Base-by-base conservation (phyloP, 2,329 filamentous ascomycete genomes). In the Raffaelea ambrosiae region DNA sequence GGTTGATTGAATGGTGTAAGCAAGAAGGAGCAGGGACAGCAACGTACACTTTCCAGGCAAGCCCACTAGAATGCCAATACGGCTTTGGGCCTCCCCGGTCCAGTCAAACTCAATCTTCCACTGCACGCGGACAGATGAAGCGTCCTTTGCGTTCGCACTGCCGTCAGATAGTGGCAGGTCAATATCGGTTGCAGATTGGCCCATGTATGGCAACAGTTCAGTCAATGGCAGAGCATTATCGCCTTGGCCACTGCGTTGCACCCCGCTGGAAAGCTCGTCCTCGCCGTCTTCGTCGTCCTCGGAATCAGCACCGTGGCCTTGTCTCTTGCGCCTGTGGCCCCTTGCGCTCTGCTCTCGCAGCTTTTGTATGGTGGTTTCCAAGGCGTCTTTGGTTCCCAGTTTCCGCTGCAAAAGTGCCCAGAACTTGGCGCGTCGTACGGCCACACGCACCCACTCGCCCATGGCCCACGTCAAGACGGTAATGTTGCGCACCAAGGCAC, bases 61-160 rank as follows among this genome's bases (percentile, higher is more conserved):
- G 4, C 75, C 74, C 2, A 79, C 66, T 52, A 77, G 59, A 11
- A 82, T 67, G 4, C 65, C 66, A 16, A 86, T 63, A 40, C 68
- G 67, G 54, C 76, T 85, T 56, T 76, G 73, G 4, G 80, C 83
- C 58, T 87, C 84, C 5, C 84, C 84, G 0, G 82, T 83, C 83
- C 83, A 87, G 61, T 87, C 83, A 57, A 87, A 85, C 2, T 64
- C 63, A 40, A 85, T 79, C 42, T 63, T 67, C 84, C 84, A 88
- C 48, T 72, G 68, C 1, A 87, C 64, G 22, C 77, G 71, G 4
- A 81, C 48, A 11, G 68, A 60, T 2, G 73, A 66, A 10, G 65
- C 51, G 1, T 61, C 58, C 1, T 66, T 60, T 43, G 63, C 47
- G 65, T 55, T 53, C 44, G 57, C 13, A n/a, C 43, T 18, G 60